Evolutionary conservation across 345 rosid species (phyloP).

Genomic region (Cardamine occulta): DNA sequence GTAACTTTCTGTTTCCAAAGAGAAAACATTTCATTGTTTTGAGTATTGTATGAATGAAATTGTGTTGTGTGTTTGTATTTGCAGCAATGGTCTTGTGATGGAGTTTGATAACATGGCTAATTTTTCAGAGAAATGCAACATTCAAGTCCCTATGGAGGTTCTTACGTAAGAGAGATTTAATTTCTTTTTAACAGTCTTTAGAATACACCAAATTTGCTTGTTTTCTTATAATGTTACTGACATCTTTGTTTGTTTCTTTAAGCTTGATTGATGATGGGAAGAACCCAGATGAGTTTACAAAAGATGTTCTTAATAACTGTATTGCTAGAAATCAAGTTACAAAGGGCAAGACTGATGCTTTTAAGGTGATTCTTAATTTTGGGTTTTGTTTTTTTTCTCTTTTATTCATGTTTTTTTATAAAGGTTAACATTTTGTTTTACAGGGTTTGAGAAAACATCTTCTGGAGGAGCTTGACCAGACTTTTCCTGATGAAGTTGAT

Average conservation of each 20-base stretch:
- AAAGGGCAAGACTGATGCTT: conserved; percentile 88
- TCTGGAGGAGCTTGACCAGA: conserved; percentile 82
- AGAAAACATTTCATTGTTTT: neutral
- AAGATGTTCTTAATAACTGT: conserved; percentile 82
- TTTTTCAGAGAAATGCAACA: conserved; percentile 81
- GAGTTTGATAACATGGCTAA: conserved; percentile 88
- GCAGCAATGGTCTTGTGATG: conserved; percentile 73
- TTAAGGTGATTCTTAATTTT: conserved; percentile 57
- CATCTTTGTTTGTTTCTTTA: neutral
- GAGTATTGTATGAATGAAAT: neutral
- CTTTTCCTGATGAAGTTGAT: conserved; percentile 93
- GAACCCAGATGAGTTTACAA: conserved; percentile 95
- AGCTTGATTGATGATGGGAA: conserved; percentile 96
- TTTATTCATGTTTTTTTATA: neutral
- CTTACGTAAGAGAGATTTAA: conserved; percentile 51
- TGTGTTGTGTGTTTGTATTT: conserved; percentile 2
- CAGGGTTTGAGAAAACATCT: conserved; percentile 83
- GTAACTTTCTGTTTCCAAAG: conserved; percentile 46
- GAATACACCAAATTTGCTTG: conserved; percentile 21
- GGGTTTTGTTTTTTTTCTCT: neutral
- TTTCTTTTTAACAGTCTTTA: neutral
- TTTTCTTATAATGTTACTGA: conserved; percentile 19
- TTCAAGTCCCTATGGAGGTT: conserved; percentile 94
- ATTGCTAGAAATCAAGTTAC: conserved; percentile 93
- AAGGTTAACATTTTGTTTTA: neutral